A percentile compares a stretch with the other conserved stretches of the same genome.
These are phyloP conservation scores for Cyberlindnera galapagoensis DNA, from an alignment of 805 yeast genomes.

Conservation along the genomic window DNA sequence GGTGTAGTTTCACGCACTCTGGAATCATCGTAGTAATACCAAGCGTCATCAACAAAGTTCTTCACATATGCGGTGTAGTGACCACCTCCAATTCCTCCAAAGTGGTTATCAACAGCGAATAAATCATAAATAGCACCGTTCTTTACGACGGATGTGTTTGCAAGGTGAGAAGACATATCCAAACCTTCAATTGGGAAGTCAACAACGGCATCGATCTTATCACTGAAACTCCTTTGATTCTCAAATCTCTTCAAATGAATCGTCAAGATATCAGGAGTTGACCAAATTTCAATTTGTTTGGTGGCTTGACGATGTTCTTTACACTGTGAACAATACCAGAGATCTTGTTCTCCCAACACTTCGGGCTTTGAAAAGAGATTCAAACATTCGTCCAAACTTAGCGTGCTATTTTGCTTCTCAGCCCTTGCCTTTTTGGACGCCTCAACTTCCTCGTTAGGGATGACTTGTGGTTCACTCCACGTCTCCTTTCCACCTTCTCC, in stretches of 20 bases:
- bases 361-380: slow-evolving; percentile 73
- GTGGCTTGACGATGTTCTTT: slow-evolving; percentile 87
- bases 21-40: slow-evolving; percentile 92
- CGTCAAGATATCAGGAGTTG: slow-evolving; percentile 84
- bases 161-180: slow-evolving; percentile 60
- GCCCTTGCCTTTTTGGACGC: slow-evolving; percentile 30
- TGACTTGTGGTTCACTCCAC: slow-evolving; percentile 46
- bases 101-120: slow-evolving; percentile 91
- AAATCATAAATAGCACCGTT: slow-evolving; percentile 61
- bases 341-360: slow-evolving; percentile 77
- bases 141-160: slow-evolving; percentile 24
- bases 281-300: slow-evolving; percentile 87
- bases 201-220: slow-evolving; percentile 79
- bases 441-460: slow-evolving; percentile 52
- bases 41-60: slow-evolving; percentile 65
- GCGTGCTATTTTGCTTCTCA: slow-evolving; percentile 29
- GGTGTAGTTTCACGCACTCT: slow-evolving; percentile 60
- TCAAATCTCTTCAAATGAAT: slow-evolving; percentile 89
- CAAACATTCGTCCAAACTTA: slow-evolving; percentile 69
- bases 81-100: slow-evolving; percentile 95
- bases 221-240: slow-evolving; percentile 76
- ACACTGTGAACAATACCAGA: slow-evolving; percentile 92
- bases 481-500: slow-evolving; percentile 43
- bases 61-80: slow-evolving; percentile 90
- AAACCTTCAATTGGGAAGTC: slow-evolving; percentile 83